A percentile compares a stretch with the other conserved stretches of the same genome.
Conservation (phyloP, 768 basidiomycete genomes). For the Dacryopinax spathularia region DNA sequence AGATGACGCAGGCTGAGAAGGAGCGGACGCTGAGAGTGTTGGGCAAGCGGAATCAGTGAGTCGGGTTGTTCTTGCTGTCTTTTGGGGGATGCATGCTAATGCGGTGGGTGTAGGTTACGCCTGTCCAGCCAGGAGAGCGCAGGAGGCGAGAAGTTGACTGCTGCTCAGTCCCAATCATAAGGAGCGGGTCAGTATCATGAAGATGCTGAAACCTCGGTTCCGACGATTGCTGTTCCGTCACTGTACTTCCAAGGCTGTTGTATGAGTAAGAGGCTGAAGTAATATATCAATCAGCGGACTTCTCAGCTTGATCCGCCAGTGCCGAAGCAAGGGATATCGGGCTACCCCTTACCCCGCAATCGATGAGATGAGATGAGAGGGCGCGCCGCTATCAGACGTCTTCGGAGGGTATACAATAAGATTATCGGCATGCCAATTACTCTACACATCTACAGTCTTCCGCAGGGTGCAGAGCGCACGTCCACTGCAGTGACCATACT, state of each 20-base stretch:
- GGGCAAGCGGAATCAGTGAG: slow-evolving; percentile 38
- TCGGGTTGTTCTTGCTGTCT: neutral
- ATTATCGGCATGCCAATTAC: slow-evolving; percentile 4
- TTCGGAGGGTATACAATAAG: slow-evolving; percentile 1
- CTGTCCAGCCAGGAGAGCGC: neutral
- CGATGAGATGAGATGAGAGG: neutral
- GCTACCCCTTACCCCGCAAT: neutral
- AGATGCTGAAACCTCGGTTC: no score
- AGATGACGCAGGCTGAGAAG: slow-evolving; percentile 42
- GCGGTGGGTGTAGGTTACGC: neutral
- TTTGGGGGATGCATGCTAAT: neutral
- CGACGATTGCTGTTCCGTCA: neutral
- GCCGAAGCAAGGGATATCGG: neutral
- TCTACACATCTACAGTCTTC: neutral
- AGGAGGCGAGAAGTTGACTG: neutral
- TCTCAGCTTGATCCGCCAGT: neutral
- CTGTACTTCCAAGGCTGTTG: no score
- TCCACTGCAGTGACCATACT: neutral
- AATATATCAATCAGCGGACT: neutral
- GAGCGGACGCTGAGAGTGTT: slow-evolving; percentile 43
- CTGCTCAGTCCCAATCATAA: neutral
- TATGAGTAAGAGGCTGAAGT: neutral
- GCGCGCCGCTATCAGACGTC: neutral
- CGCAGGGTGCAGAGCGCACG: neutral
- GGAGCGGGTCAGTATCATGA: neutral